Base-by-base conservation (phyloP, 2,329 filamentous ascomycete genomes). In the Aspergillus vadensis region DNA sequence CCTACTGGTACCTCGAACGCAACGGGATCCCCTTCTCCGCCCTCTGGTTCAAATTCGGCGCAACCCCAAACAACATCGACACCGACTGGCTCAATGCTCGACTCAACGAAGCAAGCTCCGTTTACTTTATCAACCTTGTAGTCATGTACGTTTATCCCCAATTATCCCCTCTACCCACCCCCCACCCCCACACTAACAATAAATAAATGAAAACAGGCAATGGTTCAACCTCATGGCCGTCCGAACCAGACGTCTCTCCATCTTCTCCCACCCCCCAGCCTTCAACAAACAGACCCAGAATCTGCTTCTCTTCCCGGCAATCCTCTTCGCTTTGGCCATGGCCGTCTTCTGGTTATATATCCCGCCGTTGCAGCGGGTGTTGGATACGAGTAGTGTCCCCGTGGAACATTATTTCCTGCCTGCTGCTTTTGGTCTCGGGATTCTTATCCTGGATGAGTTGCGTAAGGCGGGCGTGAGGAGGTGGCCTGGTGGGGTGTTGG, bases 101-200 rank as follows among this genome's bases (percentile, higher is more conserved):
- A 63, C 77, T 89, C 23, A 88, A 88, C 63, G 81, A 84, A 62
- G 89, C 88, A 0, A 88, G 85, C 39, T 90, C 87, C 15, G 88
- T 94, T 61, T 93, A 93, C 75, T 93, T 93, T 68, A 85, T 92
- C 66, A 93, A 88, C 61, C 79, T 94, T 21, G 90, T 94, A 2
- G 87, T 93, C 52, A 91, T 93, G 89, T 85, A 79, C 73, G 82
- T 72, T 9, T 8, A 25, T n/a, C 19, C 12, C 51, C 19, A 5
- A 17, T 41, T 15, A n/a, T n/a, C n/a, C 15, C 50, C 1, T 23
- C n/a, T 7, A 30, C 9, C n/a, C n/a, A n/a, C n/a, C n/a, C n/a
- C n/a, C 44, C 4, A 1, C 12, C 14, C 23, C 44, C 19, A 27
- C 12, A 14, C 57, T 57, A 27, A 55, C n/a, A 9, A 0, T 25